Base-by-base conservation (phyloP, 768 basidiomycete genomes). In the Trametes villosa region DNA sequence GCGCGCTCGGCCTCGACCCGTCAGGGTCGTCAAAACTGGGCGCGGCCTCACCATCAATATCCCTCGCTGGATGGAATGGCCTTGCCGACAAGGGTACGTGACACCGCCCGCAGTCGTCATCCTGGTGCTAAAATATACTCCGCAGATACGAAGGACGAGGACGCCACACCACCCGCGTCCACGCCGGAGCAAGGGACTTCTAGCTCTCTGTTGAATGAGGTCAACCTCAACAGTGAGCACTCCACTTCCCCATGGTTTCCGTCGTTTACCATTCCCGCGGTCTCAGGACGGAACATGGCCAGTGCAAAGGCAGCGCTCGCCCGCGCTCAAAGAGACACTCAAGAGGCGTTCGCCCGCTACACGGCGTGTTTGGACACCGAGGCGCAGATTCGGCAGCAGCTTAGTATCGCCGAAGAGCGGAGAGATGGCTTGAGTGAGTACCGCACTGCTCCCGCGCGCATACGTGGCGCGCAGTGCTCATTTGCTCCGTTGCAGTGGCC, bases 271-370 rank as follows among this genome's bases (percentile, higher is more conserved):
- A 7, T 9, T 57, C 40, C 55, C 38, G 34, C 58, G 24, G 30
- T 46, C 41, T 65, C 71, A 87, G 85, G 84, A 66, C 81, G 86
- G 79, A 81, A 82, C 62, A 77, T 91, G 45, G 83, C 85, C 71
- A 83, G 80, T 50, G 81, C 86, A 20, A 85, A 87, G 31, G 77
- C 78, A 47, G 78, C 85, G 5, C 76, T 89, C n/a, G 67, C 80
- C 44, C 81, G 87, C 44, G 86, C 87, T 22, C 87, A 87, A 68
- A 84, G 86, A 67, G 87, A 89, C 50, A 86, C 87, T 0, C 86
- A 89, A 66, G 88, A 89, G 42, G 82, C 87, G 3, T 88, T 89
- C 67, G 78, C 85, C 69, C 77, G 83, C 51, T 91, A 91, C 67
- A 89, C 84, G 12, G 79, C 83, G 12, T 88, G 85, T 72, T 76